Evolutionary conservation across 805 yeast species (phyloP).

Genomic region (Torulaspora gathmanii): DNA sequence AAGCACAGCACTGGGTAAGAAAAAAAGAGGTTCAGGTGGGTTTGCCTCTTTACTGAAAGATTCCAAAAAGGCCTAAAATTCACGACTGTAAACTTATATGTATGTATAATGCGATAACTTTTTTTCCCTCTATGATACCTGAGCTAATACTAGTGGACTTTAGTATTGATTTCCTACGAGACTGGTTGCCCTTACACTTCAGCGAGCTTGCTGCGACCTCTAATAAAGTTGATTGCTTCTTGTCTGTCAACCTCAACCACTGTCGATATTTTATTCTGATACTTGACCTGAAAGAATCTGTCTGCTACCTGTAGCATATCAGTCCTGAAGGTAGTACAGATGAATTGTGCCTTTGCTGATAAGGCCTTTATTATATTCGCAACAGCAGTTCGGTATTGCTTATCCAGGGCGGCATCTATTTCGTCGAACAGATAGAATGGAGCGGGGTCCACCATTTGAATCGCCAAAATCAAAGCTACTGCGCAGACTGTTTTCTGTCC

Average conservation of each 20-base stretch:
- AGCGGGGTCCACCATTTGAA: conserved; percentile 93
- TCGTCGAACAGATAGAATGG: conserved; percentile 96
- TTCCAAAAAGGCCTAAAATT: conserved; percentile 32
- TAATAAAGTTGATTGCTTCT: conserved; percentile 80
- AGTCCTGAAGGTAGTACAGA: conserved; percentile 93
- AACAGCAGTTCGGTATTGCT: conserved; percentile 84
- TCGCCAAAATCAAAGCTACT: conserved; percentile 85
- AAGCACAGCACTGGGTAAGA: conserved; percentile 38
- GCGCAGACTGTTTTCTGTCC: conserved; percentile 98
- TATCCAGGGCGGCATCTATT: conserved; percentile 91
- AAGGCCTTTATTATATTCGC: conserved; percentile 67
- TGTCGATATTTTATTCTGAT: conserved; percentile 73
- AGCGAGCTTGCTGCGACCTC: conserved; percentile 42
- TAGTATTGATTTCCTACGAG: neutral
- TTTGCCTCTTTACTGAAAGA: conserved; percentile 48
- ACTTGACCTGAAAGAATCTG: conserved; percentile 82
- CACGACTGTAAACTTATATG: conserved; percentile 1
- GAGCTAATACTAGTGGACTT: neutral
- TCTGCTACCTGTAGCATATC: conserved; percentile 87
- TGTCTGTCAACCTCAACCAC: conserved; percentile 64
- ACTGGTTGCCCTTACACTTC: conserved; percentile 17
- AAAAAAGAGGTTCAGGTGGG: conserved; percentile 40
- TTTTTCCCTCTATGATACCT: neutral
- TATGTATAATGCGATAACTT: neutral
- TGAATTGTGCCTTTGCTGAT: conserved; percentile 75